Evolutionary conservation across 1,139 yeast species (phyloP), one percentile per base, ranked within the genome.

Genomic region (Hemisphaericaspora xylanilytica): DNA sequence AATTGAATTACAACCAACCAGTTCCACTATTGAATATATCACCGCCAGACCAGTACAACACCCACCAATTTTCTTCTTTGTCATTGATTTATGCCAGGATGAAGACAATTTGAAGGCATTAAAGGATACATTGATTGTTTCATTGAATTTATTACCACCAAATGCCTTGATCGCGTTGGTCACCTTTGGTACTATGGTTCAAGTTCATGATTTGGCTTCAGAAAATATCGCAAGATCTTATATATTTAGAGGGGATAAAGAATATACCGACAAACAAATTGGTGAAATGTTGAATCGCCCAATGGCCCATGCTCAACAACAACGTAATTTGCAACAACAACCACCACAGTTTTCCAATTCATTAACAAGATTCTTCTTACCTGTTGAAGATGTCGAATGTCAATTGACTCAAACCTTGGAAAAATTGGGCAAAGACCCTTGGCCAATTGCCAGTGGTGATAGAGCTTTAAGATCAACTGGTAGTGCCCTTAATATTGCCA

Each of bases 401-500:
- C 94, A 85, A 64, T 76, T 92, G 56, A 85, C 89, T 32, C 80
- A 80, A 44, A 76, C 87, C 45, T 76, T 92, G 55, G 96, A 90
- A 64, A 79, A 81, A 48, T 75, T 94, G 57, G 72, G 80, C 45
- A 78, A 75, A 40, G 97, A 94, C 55, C 90, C 95, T 40, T 92
- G 99, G 99, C 80, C 94, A 28, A 88, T 88, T 35, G 85, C 87
- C 39, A 78, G 84, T 43, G 95, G 92, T 48, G 81, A 83, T 56
- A 82, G 99, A 63, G 86, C 97, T 12, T 69, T 88, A 46, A 80
- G 99, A 67, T 85, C 94, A 47, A 88, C 97, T 6, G 98, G 98
- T 48, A 83, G 95, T 20, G 97, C 98, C 6, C 66, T 90, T 55
- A 80, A 85, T 47, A 81, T 92, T 48, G 96, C 97, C 15, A 75